Base-by-base conservation (phyloP, 768 basidiomycete species). In the Mycena chlorophos region DNA sequence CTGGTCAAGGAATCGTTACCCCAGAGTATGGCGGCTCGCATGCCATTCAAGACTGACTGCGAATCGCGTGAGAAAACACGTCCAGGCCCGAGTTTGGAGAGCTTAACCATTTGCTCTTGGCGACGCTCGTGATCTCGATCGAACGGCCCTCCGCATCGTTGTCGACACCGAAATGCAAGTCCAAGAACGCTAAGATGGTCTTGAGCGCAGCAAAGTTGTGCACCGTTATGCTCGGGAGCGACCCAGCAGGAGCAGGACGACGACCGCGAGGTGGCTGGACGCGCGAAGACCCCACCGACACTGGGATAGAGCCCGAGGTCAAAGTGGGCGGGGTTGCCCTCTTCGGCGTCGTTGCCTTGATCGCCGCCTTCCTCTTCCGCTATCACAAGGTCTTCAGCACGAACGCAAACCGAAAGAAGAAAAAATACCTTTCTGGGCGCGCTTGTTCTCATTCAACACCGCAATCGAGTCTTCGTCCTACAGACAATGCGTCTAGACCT, bases 171-270 rank as follows among this genome's bases (percentile, higher is more conserved):
- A 98, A 82, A 69, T 98, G 94, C n/a, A 97, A 73, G 64, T 87
- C 83, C 54, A 98, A 75, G 71, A 95, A 91, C 1, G 88, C 87
- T 2, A 91, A 88, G 52, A 96, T 96, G 2, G 90, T 93, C 73
- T 96, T 94, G 61, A 98, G 73, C 2, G 93, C 86, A 1, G 84
- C 87, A 67, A 98, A 97, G 68, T 95, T 90, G 55, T 89, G 87
- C 51, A 93, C 87, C 0, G 94, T 63, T 63, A 20, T 54, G 56
- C 22, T 56, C 58, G 23, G 58, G 51, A 20, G 57, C 60, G 57
- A 29, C 54, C 54, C 47, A 53, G 65, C 67, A 47, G 66, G 57
- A 66, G 63, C 3, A 73, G 71, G 31, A 89, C 80, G 17, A 87
- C 79, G 6, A 88, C 87, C 63, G 88, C 86, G 29, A 83, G 72